Base-by-base conservation (phyloP, 2,329 filamentous ascomycete genomes). In the Paecilomyces fulvus region DNA sequence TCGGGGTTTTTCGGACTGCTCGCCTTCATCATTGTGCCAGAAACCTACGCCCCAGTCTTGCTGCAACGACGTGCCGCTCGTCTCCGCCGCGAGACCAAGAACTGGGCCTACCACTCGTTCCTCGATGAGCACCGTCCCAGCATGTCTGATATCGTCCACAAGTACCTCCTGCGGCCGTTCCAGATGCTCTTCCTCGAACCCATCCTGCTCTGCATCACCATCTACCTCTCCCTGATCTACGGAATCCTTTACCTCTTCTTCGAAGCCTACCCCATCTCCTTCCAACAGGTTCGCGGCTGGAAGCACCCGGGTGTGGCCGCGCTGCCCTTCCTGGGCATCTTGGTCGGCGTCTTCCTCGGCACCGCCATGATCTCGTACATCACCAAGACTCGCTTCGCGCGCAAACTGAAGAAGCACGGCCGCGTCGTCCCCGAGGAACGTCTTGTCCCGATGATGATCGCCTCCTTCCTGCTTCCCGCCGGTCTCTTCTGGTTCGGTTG, bases 401-500 rank as follows among this genome's bases (percentile, higher is more conserved):
- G 58, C 4, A 58, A 60, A 4, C 30, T 66, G 11, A 30, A 55
- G 20, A 48, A 56, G 6, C 53, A 57, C 6, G 67, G 65, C 4
- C 50, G 56, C 4, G 59, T 66, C 1, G 53, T 62, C 1, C 76
- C 77, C 2, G 78, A 80, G 61, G 73, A 75, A 60, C 71, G 77
- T 51, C 69, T 80, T 1, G 66, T 75, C 0, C 74, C 76, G 3
- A 77, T 78, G 73, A 75, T 79, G 54, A 53, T 77, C 21, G 75
- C 72, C 14, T 73, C 71, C 0, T 60, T 75, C 8, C 56, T 76
- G 3, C 64, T 80, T 3, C 76, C 77, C 1, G 64, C 69, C 55
- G 77, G 78, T 53, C 65, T 79, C n/a, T 79, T 79, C 63, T 77
- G 75, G 73, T 79, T 79, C 56, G 77, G 72, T 4, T 81, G 79